A percentile compares a stretch with the other conserved stretches of the same genome.
Evolutionary conservation across 345 rosid species (phyloP).

Genomic region (Alliaria petiolata): DNA sequence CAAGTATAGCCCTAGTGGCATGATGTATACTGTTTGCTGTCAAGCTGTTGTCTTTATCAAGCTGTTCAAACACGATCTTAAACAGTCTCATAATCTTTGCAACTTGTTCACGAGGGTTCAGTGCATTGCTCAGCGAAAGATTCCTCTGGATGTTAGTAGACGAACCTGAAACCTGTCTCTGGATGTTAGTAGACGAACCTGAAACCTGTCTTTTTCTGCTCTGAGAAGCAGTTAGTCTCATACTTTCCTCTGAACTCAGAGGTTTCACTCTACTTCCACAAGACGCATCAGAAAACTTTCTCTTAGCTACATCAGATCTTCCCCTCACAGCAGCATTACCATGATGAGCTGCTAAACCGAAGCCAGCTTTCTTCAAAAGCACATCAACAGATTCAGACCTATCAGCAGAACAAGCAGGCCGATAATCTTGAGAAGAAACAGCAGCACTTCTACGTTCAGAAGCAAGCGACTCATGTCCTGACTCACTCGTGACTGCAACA

Average conservation of each 20-base stretch:
- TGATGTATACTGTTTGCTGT: too few species aligned
- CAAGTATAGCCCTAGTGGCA: too few species aligned
- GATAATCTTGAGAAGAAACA: not conserved
- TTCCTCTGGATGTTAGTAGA: too few species aligned
- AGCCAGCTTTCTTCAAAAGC: conserved; percentile 18
- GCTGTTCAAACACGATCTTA: not conserved
- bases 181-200: not conserved
- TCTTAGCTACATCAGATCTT: not conserved
- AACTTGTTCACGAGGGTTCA: conserved; percentile 9
- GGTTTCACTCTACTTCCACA: conserved; percentile 5
- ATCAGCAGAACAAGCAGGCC: not conserved
- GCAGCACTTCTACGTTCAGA: not conserved
- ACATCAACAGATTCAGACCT: not conserved
- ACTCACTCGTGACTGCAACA: not conserved
- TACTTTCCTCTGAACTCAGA: not conserved
- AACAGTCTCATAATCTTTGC: not conserved
- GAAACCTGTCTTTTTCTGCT: not conserved
- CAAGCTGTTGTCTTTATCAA: not conserved
- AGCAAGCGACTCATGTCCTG: not conserved
- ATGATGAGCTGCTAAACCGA: not conserved
- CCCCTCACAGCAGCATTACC: not conserved
- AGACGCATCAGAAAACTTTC: not conserved
- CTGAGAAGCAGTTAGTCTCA: not conserved
- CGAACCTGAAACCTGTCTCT: too few species aligned
- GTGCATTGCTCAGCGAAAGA: too few species aligned